These are phyloP conservation scores for Lachancea nothofagi DNA, from an alignment of 805 yeast species.

Conservation along the genomic window DNA sequence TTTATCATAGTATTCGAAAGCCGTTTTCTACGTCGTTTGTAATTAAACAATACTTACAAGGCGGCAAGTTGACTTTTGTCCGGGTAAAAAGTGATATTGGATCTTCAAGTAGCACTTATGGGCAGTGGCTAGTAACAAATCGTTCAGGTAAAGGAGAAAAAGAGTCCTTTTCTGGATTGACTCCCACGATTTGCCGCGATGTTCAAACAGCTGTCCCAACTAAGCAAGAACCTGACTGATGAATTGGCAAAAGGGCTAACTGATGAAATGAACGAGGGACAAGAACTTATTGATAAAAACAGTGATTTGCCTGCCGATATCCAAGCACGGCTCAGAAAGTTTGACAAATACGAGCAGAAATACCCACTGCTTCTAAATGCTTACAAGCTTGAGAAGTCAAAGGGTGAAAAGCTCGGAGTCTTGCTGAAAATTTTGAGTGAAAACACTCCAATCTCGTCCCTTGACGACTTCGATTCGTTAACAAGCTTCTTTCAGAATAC, in stretches of 20 bases:
- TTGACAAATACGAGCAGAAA: conserved; percentile 81
- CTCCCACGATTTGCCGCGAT: conserved; percentile 26
- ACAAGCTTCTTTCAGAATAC: conserved; percentile 65
- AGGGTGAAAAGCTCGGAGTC: conserved; percentile 48
- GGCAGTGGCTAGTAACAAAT: background rate
- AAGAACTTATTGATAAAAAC: conserved; percentile 25
- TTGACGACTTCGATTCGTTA: conserved; percentile 65
- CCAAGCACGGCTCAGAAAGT: conserved; percentile 61
- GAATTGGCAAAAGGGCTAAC: conserved; percentile 46
- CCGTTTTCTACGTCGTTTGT: no score
- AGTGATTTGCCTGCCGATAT: conserved; percentile 53
- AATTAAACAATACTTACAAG: no score
- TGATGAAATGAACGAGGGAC: conserved; percentile 23
- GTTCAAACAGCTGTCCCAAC: conserved; percentile 55
- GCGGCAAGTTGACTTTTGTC: no score
- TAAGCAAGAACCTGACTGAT: conserved; percentile 58
- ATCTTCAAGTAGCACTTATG: no score
- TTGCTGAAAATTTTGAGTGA: conserved; percentile 74
- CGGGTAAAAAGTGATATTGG: background rate
- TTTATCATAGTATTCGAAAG: no score
- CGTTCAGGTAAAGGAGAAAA: background rate
- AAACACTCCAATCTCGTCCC: conserved; percentile 70
- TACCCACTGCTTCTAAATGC: conserved; percentile 84
- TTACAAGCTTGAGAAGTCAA: conserved; percentile 72
- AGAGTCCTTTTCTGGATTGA: background rate